Conservation (phyloP, 352 stramenopile genomes). For the Pythium pyrilobum region DNA sequence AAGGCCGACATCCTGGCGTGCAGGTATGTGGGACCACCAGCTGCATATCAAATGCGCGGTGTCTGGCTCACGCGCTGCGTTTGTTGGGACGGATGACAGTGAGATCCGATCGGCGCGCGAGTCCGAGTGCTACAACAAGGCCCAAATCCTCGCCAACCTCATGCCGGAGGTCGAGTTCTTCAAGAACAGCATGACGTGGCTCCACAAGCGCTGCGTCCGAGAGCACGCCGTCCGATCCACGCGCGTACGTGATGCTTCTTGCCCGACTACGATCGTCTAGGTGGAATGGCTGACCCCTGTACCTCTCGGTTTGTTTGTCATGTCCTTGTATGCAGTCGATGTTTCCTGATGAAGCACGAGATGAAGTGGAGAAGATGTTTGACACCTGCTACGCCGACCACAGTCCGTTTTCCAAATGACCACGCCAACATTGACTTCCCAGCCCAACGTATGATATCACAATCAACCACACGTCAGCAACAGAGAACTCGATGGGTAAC, state of each 20-base stretch:
- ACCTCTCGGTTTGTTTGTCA: background rate
- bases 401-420: slow-evolving; percentile 42
- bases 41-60: no score
- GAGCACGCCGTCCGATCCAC: slow-evolving; percentile 74
- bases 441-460: no score
- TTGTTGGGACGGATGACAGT: no score
- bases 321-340: slow-evolving; percentile 45
- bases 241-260: slow-evolving; percentile 29
- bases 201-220: slow-evolving; percentile 62
- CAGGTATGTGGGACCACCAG: no score
- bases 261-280: background rate
- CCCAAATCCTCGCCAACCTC: slow-evolving; percentile 46
- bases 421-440: no score
- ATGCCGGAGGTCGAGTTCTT: slow-evolving; percentile 63
- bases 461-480: no score
- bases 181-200: slow-evolving; percentile 49
- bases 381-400: slow-evolving; percentile 66
- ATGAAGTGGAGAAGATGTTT: slow-evolving; percentile 79
- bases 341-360: slow-evolving; percentile 57
- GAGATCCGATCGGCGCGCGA: slow-evolving; percentile 78
- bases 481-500: no score
- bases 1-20: slow-evolving; percentile 71
- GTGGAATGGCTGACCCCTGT: background rate
- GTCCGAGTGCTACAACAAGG: slow-evolving; percentile 80
- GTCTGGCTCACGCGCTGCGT: no score